phyloP scores from a whole-genome alignment of 345 rosid species.

The Citrus trifoliata region DNA sequence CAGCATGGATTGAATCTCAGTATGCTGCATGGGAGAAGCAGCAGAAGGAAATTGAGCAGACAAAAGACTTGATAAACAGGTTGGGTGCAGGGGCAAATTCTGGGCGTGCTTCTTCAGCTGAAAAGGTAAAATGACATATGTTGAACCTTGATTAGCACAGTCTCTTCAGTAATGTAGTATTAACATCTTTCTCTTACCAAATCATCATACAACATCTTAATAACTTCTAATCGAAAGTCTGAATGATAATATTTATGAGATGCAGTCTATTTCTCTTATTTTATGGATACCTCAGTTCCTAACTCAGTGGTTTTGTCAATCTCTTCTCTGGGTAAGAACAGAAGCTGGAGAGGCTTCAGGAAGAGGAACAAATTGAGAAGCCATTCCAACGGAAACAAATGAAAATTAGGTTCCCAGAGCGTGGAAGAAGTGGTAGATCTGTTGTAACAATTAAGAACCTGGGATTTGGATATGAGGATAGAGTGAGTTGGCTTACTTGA shows the following conservation, averaged over 20 bases:
- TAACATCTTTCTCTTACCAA: not conserved
- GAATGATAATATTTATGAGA: not conserved
- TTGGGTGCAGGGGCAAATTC: constrained; percentile 85
- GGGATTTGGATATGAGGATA: constrained; percentile 69
- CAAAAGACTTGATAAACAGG: constrained; percentile 68
- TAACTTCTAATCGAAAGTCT: not conserved
- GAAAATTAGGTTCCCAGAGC: constrained; percentile 96
- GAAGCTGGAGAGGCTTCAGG: constrained; percentile 88
- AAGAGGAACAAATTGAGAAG: constrained; percentile 80
- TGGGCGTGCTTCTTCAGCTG: constrained; percentile 96
- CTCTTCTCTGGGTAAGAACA: constrained; percentile 23
- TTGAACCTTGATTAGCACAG: not conserved
- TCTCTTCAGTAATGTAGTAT: not conserved
- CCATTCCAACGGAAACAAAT: constrained; percentile 88
- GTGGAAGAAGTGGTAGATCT: constrained; percentile 85
- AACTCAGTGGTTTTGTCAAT: not conserved
- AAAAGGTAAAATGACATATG: constrained; percentile 51
- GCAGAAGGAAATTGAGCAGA: constrained; percentile 80
- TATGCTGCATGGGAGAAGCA: constrained; percentile 88
- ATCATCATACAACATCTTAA: not conserved
- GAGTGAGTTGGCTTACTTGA: constrained; percentile 42
- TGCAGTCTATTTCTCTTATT: constrained; percentile 1
- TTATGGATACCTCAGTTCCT: constrained; percentile 6
- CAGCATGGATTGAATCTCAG: constrained; percentile 74
- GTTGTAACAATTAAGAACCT: constrained; percentile 64